Evolutionary conservation across 2,329 filamentous ascomycete species (phyloP).

Genomic region (Claviceps cyperi): DNA sequence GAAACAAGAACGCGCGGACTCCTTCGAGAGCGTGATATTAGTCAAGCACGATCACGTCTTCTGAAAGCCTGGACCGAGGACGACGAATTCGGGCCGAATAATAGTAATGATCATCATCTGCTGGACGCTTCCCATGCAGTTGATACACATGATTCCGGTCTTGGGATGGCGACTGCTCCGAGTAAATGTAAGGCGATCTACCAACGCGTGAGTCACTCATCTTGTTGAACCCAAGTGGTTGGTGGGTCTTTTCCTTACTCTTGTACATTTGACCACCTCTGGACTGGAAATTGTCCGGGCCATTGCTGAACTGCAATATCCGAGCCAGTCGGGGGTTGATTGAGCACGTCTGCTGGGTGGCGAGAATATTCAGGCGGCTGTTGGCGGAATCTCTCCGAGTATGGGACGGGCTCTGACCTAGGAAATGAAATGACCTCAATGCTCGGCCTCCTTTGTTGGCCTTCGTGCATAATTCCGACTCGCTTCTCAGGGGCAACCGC

Average conservation of each 20-base stretch:
- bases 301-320: not conserved
- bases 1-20: not conserved
- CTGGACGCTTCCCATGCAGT: slow-evolving; percentile 2
- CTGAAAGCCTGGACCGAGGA: slow-evolving; percentile 10
- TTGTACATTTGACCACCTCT: not conserved
- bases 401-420: slow-evolving; percentile 1
- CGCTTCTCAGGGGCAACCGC: slow-evolving; percentile 11
- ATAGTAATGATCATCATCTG: slow-evolving; percentile 3
- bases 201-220: not conserved
- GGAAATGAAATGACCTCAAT: slow-evolving; percentile 11
- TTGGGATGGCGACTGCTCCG: not conserved
- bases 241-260: not conserved
- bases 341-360: not conserved
- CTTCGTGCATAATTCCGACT: slow-evolving; percentile 8
- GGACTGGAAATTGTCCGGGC: not conserved
- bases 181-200: not conserved
- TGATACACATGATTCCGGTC: not conserved
- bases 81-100: not conserved
- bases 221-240: not conserved
- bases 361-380: not conserved
- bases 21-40: slow-evolving; percentile 8
- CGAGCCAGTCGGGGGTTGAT: not conserved
- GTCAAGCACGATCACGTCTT: slow-evolving; percentile 19
- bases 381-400: not conserved
- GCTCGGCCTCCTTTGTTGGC: slow-evolving; percentile 9